Evolutionary conservation across 106 monocot genomes (phyloP), one percentile per base, ranked within the genome.

Genomic region (Xerophyta viscosa): DNA sequence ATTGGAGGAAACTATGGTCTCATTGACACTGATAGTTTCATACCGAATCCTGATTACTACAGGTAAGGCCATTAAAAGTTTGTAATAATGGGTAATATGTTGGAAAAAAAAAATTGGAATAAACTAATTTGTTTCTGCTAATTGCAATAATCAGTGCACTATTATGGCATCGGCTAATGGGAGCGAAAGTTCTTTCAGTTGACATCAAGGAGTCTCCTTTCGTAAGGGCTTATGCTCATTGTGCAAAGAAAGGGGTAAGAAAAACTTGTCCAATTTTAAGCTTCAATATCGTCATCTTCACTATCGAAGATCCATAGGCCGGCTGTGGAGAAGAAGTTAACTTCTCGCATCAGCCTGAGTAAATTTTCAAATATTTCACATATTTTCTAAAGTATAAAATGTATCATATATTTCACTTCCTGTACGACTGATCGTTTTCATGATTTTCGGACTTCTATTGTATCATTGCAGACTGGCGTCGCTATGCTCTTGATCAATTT

Each of bases 201-300:
- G 46, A 23, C 18, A 45, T 64, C 20, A 31, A 47, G 19, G 70
- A 74, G 24, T 74, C 81, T 6, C 73, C 74, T 6, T 87, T 55
- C 47, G 33, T 87, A 11, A 54, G 81, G 39, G 63, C 81, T 10
- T 81, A 87, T 39, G 57, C 81, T 27, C 81, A 87, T 28, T 87
- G 86, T 63, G 62, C 81, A 3, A 77, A 61, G 56, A 36, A 72
- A 17, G 65, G 47, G 69, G n/a, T 44, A 17, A 8, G n/a, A 44
- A 17, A 44, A 33, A 10, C 33, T 33, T 33, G 5, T 33, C 33
- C n/a, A n/a, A n/a, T n/a, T n/a, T n/a, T n/a, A n/a, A n/a, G n/a
- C n/a, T n/a, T n/a, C n/a, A n/a, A n/a, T n/a, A n/a, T n/a, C n/a
- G n/a, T n/a, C n/a, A n/a, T n/a, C n/a, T n/a, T n/a, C n/a, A n/a